Base-by-base conservation (phyloP, 495 filamentous ascomycete genomes). In the Xylaria palmicola region DNA sequence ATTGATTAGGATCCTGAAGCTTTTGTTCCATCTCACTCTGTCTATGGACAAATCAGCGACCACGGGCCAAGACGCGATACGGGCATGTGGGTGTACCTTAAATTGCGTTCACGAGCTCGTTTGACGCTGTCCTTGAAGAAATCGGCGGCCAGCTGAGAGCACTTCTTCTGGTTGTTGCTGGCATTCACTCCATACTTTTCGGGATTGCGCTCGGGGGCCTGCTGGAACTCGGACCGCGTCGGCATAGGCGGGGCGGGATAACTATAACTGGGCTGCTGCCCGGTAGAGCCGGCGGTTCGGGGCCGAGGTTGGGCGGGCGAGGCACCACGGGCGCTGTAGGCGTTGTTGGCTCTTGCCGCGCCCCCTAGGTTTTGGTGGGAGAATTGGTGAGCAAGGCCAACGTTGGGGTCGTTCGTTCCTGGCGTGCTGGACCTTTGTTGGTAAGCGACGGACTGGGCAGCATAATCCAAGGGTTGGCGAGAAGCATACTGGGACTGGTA, bases 41-140 rank as follows among this genome's bases (percentile, higher is more conserved):
- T 72, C 94, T 97, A 65, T 59, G 55, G 17, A 59, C 52, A 1
- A 30, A 13, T 64, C 54, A 64, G 24, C 3, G n/a, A 36, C 22
- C 5, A 40, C 44, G 39, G 30, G 64, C 49, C 37, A n/a, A n/a
- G 13, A 39, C 4, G 34, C 32, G 19, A 8, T 29, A 39, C 27
- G 76, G 26, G 22, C 12, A 2, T 9, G 26, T 34, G 22, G 52
- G 26, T n/a, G n/a, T 74, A 93, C 92, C 92, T 88, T 75, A 91
- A 83, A 73, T 97, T 97, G 56, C 93, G 87, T 73, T 96, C 92
- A 51, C 90, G 85, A 45, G 93, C 93, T 57, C 91, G 85, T 77
- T 92, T 89, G 26, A 97, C 94, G 70, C 92, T 96, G 74, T 97
- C 91, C 77, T 93, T 90, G 84, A 97, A 97, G 80, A 97, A 97